These are phyloP conservation scores for Aspergillus sparsus DNA, from an alignment of 495 filamentous ascomycete genomes.

Conservation along the genomic window DNA sequence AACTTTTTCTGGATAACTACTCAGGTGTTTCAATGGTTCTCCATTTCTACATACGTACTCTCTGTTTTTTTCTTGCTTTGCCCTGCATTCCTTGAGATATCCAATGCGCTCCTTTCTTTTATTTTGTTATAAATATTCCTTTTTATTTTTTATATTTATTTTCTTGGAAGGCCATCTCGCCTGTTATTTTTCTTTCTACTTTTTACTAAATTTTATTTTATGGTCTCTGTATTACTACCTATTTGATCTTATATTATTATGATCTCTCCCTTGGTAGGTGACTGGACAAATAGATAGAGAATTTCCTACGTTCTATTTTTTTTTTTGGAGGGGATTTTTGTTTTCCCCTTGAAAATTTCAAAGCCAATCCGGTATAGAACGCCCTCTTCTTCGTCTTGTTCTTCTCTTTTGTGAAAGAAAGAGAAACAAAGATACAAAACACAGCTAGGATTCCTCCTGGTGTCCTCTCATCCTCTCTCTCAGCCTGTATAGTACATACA, in stretches of 20 bases:
- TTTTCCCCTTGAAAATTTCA: too few species aligned
- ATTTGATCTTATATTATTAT: neutral
- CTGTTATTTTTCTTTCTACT: neutral
- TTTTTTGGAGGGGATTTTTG: neutral
- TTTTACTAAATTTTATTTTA: conserved; percentile 2
- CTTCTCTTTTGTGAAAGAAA: neutral
- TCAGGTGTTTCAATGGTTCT: neutral
- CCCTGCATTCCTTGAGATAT: conserved; percentile 34
- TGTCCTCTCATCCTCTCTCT: neutral
- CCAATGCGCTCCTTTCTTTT: conserved; percentile 29
- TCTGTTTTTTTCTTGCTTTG: conserved; percentile 7
- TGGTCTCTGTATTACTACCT: conserved; percentile 16
- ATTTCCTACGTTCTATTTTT: neutral
- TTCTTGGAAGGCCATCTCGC: neutral
- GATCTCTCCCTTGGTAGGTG: neutral
- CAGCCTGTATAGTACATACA: neutral
- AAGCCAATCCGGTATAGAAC: conserved; percentile 2
- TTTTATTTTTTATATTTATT: conserved; percentile 6
- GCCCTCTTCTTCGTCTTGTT: neutral
- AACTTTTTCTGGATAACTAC: neutral
- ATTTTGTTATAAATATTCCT: conserved; percentile 9
- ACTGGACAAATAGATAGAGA: neutral
- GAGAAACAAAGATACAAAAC: conserved; percentile 1
- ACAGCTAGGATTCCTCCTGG: neutral
- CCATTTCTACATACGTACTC: neutral